phyloP scores from a whole-genome alignment of 148 eudicot genomes.

The Cornus controversa region DNA sequence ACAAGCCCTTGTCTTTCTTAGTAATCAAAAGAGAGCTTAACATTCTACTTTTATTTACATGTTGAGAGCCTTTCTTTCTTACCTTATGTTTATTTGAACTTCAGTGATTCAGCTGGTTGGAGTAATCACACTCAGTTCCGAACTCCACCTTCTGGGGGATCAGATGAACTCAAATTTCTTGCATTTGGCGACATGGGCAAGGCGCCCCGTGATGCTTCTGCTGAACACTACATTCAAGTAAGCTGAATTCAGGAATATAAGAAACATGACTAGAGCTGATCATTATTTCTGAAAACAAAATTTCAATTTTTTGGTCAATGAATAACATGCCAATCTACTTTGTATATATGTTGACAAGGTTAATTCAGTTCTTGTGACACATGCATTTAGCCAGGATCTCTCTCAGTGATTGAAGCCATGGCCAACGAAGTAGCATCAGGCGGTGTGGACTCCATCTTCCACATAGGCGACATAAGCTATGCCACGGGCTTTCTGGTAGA shows the following conservation, averaged over 20 bases:
- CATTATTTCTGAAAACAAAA: no score
- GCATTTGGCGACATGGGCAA: constrained; percentile 93
- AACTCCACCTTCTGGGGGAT: constrained; percentile 75
- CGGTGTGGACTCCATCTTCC: constrained; percentile 57
- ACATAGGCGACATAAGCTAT: constrained; percentile 90
- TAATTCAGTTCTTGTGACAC: background rate
- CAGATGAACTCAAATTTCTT: constrained; percentile 59
- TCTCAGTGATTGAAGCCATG: constrained; percentile 61
- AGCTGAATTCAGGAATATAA: background rate
- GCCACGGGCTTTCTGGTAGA: constrained; percentile 88
- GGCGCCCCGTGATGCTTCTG: constrained; percentile 71
- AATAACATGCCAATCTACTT: no score
- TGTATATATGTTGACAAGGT: background rate
- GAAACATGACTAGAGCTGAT: background rate
- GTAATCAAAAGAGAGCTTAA: no score
- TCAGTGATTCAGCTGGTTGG: constrained; percentile 72
- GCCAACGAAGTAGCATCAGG: constrained; percentile 56
- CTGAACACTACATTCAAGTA: constrained; percentile 87
- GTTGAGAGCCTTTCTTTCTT: no score
- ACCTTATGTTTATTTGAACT: background rate
- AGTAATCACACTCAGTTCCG: constrained; percentile 48
- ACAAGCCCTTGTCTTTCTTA: no score
- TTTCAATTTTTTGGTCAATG: no score
- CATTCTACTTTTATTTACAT: no score
- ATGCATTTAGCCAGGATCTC: constrained; percentile 66